Conservation (phyloP, 192 early-diverging fungal species). For the Diversispora eburnea region DNA sequence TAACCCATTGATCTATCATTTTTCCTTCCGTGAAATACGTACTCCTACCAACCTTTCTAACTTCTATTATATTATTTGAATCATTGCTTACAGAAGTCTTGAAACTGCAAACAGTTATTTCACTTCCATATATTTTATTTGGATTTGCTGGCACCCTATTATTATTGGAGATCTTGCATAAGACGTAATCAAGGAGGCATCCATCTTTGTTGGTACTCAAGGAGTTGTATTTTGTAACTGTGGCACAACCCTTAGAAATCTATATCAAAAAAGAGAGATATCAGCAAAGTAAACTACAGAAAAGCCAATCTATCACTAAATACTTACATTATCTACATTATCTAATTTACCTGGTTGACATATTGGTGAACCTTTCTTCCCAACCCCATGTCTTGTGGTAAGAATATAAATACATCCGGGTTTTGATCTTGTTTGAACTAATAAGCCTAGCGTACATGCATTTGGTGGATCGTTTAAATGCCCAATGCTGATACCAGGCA, state of each 20-base stretch:
- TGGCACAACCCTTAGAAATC: not conserved
- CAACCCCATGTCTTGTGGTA: not conserved
- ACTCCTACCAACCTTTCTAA: not conserved
- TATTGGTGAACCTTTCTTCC: not conserved
- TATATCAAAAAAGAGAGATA: constrained; percentile 3
- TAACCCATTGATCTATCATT: not conserved
- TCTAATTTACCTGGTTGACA: not conserved
- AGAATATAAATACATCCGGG: not conserved
- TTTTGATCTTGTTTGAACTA: not conserved
- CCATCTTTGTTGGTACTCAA: not conserved
- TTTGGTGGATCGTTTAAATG: not conserved
- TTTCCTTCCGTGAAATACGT: not conserved
- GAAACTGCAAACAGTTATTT: not conserved
- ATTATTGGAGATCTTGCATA: not conserved
- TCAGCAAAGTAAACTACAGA: not conserved
- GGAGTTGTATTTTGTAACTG: not conserved
- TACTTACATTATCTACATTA: constrained; percentile 6
- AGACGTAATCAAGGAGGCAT: not conserved
- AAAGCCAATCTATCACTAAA: not conserved
- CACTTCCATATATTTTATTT: not conserved
- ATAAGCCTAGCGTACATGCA: not conserved
- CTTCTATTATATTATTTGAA: not conserved
- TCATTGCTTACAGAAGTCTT: not conserved
- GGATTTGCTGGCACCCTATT: not conserved
- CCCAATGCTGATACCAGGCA: not conserved